A percentile compares a stretch with the other conserved stretches of the same genome.
phyloP scores from a whole-genome alignment of 2,329 filamentous ascomycete species.

The Daldinia sp. region DNA sequence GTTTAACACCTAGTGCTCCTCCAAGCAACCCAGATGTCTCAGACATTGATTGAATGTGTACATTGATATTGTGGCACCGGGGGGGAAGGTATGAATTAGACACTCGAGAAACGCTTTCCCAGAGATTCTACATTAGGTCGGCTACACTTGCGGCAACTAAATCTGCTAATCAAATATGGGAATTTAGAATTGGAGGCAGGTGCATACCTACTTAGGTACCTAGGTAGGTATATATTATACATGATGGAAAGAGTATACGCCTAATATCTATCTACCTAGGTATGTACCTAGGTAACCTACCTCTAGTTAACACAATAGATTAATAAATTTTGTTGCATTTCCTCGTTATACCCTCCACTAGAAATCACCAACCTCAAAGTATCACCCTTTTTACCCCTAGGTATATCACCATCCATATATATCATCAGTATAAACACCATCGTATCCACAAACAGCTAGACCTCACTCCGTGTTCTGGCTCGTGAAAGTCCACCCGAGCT shows the following conservation, averaged over 20 bases:
- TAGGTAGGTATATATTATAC: too few species aligned
- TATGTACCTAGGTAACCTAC: not conserved
- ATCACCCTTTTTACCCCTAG: constrained; percentile 17
- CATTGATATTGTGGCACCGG: too few species aligned
- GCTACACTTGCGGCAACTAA: too few species aligned
- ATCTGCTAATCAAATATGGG: too few species aligned
- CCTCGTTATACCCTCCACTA: not conserved
- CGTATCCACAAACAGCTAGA: constrained; percentile 17
- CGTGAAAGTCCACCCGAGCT: not conserved
- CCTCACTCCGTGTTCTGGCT: constrained; percentile 16
- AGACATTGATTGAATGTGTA: too few species aligned
- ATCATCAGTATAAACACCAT: constrained; percentile 1
- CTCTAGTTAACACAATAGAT: not conserved
- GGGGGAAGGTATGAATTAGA: too few species aligned
- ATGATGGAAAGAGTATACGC: too few species aligned
- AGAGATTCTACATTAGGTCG: too few species aligned
- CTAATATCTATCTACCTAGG: not conserved
- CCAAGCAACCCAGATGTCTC: too few species aligned
- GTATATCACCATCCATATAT: constrained; percentile 10
- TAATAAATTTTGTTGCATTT: not conserved
- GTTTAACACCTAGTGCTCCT: too few species aligned
- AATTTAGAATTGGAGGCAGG: not conserved
- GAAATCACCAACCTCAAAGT: constrained; percentile 7
- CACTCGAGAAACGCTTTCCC: too few species aligned
- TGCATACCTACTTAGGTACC: not conserved